Evolutionary conservation across 495 filamentous ascomycete species (phyloP).

Genomic region (Sporormia fimetaria): DNA sequence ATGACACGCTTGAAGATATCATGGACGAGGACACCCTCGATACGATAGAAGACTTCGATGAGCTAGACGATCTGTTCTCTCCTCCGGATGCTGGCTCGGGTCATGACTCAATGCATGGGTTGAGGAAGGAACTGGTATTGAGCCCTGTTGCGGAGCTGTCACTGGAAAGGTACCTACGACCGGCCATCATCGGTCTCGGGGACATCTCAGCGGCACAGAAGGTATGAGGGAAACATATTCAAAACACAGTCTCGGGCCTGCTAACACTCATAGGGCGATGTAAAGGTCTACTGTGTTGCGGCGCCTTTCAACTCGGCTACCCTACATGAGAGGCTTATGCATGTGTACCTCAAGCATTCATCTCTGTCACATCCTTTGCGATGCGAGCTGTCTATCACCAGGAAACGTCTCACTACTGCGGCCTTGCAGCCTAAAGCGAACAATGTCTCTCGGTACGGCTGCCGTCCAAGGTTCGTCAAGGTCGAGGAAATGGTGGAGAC

Average conservation of each 20-base stretch:
- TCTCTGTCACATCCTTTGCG: constrained; percentile 11
- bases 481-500: constrained; percentile 3
- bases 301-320: constrained; percentile 20
- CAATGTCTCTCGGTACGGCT: constrained; percentile 8
- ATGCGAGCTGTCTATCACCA: constrained; percentile 18
- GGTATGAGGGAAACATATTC: constrained; percentile 8
- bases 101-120: constrained; percentile 19
- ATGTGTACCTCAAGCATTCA: constrained; percentile 15
- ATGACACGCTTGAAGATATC: constrained; percentile 24
- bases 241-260: not conserved
- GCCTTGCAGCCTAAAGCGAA: constrained; percentile 5
- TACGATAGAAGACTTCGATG: constrained; percentile 25
- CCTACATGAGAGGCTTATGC: constrained; percentile 18
- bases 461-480: constrained; percentile 12
- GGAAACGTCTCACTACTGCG: constrained; percentile 16
- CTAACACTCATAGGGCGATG: constrained; percentile 7
- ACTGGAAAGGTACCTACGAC: constrained; percentile 7
- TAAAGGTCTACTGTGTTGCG: constrained; percentile 9
- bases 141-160: constrained; percentile 18
- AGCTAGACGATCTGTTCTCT: constrained; percentile 22
- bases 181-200: not conserved
- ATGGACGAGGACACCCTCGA: constrained; percentile 26
- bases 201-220: not conserved
- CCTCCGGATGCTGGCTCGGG: constrained; percentile 9
- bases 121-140: constrained; percentile 26